A percentile compares a stretch with the other conserved stretches of the same genome.
These are phyloP conservation scores for Fusarium veterinarium DNA, from an alignment of 2,329 filamentous ascomycete species.

Conservation along the genomic window DNA sequence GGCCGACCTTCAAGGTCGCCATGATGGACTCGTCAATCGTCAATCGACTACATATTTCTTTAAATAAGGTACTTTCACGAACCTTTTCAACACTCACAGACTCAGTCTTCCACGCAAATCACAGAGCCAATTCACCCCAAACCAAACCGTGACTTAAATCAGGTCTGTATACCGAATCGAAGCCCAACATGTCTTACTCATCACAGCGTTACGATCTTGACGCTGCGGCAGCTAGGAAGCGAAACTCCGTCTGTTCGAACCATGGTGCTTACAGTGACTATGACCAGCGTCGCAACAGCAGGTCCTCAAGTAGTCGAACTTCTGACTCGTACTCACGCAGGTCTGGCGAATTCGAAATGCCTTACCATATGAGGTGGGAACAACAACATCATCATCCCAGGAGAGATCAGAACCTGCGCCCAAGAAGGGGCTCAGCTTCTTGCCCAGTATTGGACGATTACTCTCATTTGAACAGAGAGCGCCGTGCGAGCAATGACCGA, in stretches of 20 bases:
- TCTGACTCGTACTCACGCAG: not conserved
- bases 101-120: not conserved
- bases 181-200: constrained; percentile 28
- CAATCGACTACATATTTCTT: not conserved
- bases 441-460: not conserved
- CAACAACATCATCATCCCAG: not conserved
- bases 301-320: not conserved
- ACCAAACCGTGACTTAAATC: not conserved
- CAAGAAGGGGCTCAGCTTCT: not conserved
- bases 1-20: not conserved
- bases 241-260: not conserved
- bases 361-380: not conserved
- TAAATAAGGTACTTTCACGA: not conserved
- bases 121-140: not conserved
- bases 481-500: not conserved
- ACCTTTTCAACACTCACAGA: not conserved
- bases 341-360: not conserved
- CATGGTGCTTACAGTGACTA: not conserved
- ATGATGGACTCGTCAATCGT: not conserved
- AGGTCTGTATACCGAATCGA: constrained; percentile 5
- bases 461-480: not conserved
- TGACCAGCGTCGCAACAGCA: not conserved
- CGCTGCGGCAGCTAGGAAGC: constrained; percentile 4
- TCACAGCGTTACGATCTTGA: constrained; percentile 15
- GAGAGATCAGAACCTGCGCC: not conserved